These are phyloP conservation scores for Cyanidioschyzon merolae DNA, from an alignment of 23 red algal genomes.

Conservation along the genomic window DNA sequence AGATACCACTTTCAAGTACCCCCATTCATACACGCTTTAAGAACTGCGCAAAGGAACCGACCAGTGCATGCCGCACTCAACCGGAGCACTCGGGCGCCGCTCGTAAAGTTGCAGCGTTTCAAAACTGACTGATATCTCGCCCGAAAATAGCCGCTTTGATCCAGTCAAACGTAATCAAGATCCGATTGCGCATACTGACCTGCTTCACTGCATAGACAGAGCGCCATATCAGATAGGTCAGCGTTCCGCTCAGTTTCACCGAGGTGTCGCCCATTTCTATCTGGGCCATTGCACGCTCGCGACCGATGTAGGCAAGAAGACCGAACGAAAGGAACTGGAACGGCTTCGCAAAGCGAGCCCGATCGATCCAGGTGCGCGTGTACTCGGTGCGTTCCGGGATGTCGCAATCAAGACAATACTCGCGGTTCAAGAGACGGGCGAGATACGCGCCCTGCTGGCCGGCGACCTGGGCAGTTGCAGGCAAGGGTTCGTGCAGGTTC, in stretches of 20 bases:
- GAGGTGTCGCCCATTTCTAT: slow-evolving; percentile 33
- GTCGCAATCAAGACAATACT: slow-evolving; percentile 42
- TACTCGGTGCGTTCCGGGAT: slow-evolving; percentile 22
- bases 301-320: slow-evolving; percentile 51
- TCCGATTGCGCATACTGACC: slow-evolving; percentile 65
- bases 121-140: slow-evolving; percentile 86
- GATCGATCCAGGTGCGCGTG: slow-evolving; percentile 27
- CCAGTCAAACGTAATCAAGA: slow-evolving; percentile 78
- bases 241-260: slow-evolving; percentile 39
- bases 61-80: too few species aligned
- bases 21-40: too few species aligned
- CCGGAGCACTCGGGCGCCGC: too few species aligned
- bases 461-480: slow-evolving; percentile 86
- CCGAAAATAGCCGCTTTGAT: slow-evolving; percentile 78
- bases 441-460: slow-evolving; percentile 84
- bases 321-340: slow-evolving; percentile 84
- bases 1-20: too few species aligned
- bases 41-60: too few species aligned
- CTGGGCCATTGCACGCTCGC: slow-evolving; percentile 39
- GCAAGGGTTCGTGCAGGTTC: slow-evolving; percentile 52
- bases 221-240: slow-evolving; percentile 61
- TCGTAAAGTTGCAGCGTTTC: too few species aligned
- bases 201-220: slow-evolving; percentile 93
- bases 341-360: slow-evolving; percentile 22
- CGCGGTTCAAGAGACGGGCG: slow-evolving; percentile 34